Conservation (phyloP, 2,329 filamentous ascomycete genomes). For the Pseudovirgaria hyperparasitica region DNA sequence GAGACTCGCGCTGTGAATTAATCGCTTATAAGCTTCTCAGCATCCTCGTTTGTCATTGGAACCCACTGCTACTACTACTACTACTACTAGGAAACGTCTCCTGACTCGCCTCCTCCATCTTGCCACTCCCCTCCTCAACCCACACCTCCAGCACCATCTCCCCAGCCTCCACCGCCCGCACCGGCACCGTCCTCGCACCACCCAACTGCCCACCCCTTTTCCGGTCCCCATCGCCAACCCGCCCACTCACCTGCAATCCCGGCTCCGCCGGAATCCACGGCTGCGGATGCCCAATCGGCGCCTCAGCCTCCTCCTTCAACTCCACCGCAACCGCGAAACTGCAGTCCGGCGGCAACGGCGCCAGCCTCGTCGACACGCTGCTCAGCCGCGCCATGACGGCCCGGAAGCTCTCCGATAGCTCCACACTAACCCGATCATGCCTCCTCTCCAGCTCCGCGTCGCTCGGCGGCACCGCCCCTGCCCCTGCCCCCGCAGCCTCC, state of each 20-base stretch:
- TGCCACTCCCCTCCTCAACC: conserved; percentile 52
- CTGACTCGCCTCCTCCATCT: conserved; percentile 22
- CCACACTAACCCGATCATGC: conserved; percentile 16
- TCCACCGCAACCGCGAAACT: conserved; percentile 70
- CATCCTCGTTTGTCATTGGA: no score
- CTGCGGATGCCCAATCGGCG: conserved; percentile 37
- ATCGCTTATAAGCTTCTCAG: no score
- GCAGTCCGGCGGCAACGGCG: conserved; percentile 48
- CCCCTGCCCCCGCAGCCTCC: conserved; percentile 5
- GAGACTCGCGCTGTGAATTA: no score
- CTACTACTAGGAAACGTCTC: no score
- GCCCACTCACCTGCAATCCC: conserved; percentile 24
- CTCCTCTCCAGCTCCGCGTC: conserved; percentile 8
- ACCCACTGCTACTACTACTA: no score
- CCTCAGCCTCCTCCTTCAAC: conserved; percentile 46
- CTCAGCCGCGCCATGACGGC: conserved; percentile 52
- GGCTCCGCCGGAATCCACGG: conserved; percentile 49
- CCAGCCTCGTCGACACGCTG: conserved; percentile 45
- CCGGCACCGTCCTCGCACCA: conserved; percentile 44
- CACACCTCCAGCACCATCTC: conserved; percentile 56
- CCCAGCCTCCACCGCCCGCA: conserved; percentile 51
- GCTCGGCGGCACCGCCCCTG: not conserved
- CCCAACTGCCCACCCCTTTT: conserved; percentile 28
- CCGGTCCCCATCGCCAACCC: conserved; percentile 9
- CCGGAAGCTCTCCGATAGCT: conserved; percentile 62